Evolutionary conservation across 768 basidiomycete genomes (phyloP).

Genomic region (Pulveroboletus frians): DNA sequence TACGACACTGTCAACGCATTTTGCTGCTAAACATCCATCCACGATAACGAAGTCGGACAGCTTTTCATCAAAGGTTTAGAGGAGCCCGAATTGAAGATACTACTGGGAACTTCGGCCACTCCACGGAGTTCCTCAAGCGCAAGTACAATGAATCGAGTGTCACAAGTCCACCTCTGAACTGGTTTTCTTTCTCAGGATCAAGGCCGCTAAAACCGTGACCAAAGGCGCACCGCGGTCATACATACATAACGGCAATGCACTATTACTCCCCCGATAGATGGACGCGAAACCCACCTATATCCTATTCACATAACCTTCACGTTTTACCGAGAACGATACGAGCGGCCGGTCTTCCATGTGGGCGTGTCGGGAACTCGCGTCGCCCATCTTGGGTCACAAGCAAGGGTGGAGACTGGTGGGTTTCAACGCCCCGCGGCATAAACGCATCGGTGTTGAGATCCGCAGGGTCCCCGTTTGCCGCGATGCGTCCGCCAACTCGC

Average conservation of each 20-base stretch:
- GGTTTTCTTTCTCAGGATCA: neutral
- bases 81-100: neutral
- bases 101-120: neutral
- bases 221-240: neutral
- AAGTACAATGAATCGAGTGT: neutral
- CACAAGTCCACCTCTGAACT: neutral
- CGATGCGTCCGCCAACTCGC: neutral
- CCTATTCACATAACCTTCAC: too few relatives aligned
- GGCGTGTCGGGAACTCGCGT: too few relatives aligned
- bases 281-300: neutral
- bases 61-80: neutral
- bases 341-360: neutral
- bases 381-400: neutral
- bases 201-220: neutral
- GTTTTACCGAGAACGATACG: neutral
- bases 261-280: neutral
- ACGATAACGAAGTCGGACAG: neutral
- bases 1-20: neutral
- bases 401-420: too few relatives aligned
- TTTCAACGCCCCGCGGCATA: neutral
- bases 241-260: neutral
- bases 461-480: neutral
- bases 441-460: neutral
- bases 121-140: neutral
- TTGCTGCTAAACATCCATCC: neutral